A percentile compares a stretch with the other conserved stretches of the same genome.
phyloP scores from a whole-genome alignment of 2,329 filamentous ascomycete genomes.

The Dactylellina parvicollis region DNA sequence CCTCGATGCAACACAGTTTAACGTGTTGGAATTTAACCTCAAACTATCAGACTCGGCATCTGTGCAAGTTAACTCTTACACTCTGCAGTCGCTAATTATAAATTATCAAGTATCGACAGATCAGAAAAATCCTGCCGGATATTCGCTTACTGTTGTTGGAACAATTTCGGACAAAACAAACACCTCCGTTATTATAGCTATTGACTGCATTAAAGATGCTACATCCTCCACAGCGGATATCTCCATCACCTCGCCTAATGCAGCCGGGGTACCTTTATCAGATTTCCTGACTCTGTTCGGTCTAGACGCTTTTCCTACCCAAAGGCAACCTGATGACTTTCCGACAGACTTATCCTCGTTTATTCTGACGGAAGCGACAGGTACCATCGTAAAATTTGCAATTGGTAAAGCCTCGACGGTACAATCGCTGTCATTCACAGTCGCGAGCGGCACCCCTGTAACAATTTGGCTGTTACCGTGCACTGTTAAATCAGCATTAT shows the following conservation, averaged over 20 bases:
- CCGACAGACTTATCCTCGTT: constrained; percentile 1
- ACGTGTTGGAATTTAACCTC: constrained; percentile 10
- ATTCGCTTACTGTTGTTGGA: background rate
- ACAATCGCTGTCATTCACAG: constrained; percentile 1
- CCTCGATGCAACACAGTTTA: constrained; percentile 5
- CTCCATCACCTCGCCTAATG: background rate
- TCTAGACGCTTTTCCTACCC: background rate
- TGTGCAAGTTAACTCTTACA: background rate
- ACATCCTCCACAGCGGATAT: background rate
- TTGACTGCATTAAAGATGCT: background rate
- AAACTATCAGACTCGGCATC: constrained; percentile 9
- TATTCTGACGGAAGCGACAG: background rate
- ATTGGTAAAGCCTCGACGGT: background rate
- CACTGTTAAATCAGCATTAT: background rate
- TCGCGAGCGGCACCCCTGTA: background rate
- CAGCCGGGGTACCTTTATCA: constrained; percentile 3
- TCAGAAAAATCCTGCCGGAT: background rate
- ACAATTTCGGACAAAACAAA: background rate
- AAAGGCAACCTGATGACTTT: background rate
- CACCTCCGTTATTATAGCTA: constrained; percentile 1
- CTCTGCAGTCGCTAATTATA: constrained; percentile 5
- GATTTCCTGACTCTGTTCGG: constrained; percentile 2
- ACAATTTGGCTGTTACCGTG: constrained; percentile 1
- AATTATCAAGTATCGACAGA: constrained; percentile 1
- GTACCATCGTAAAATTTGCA: constrained; percentile 1